Evolutionary conservation across 208 protist genomes (phyloP).

Genomic region (Crithidia fasciculata): DNA sequence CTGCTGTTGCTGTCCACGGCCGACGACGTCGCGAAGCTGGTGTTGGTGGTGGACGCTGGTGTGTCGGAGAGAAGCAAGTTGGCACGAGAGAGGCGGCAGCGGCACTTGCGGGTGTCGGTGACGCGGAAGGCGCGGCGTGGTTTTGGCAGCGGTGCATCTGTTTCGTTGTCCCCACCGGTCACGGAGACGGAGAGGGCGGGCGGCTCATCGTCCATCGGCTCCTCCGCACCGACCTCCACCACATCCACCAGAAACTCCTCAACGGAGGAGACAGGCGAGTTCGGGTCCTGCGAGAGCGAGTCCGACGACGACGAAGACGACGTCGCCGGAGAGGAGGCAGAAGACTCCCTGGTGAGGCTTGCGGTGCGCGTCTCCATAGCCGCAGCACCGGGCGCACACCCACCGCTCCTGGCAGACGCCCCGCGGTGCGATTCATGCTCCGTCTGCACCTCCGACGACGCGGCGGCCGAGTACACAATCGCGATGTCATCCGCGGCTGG

Average conservation of each 20-base stretch:
- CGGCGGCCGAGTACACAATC: background rate
- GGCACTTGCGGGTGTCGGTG: slow-evolving; percentile 12
- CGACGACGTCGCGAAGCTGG: slow-evolving; percentile 8
- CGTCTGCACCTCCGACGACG: background rate
- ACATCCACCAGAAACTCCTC: background rate
- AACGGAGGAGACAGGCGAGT: background rate
- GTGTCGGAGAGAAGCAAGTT: background rate
- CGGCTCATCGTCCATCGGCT: background rate
- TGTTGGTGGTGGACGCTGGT: background rate
- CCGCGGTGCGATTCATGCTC: background rate
- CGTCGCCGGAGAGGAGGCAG: background rate
- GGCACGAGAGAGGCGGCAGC: slow-evolving; percentile 2
- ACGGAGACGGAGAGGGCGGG: background rate
- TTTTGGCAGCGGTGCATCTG: background rate
- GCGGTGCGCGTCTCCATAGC: background rate
- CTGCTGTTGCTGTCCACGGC: background rate
- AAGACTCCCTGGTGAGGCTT: background rate
- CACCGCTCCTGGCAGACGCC: too few species aligned
- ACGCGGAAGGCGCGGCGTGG: slow-evolving; percentile 7
- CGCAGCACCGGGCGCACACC: too few species aligned
- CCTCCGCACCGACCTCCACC: background rate
- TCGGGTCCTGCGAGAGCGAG: slow-evolving; percentile 3
- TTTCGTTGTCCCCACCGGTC: background rate
- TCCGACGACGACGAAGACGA: background rate
- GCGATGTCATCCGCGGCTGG: background rate